Conservation (phyloP, 2,329 filamentous ascomycete species). For the Fusarium veterinarium region DNA sequence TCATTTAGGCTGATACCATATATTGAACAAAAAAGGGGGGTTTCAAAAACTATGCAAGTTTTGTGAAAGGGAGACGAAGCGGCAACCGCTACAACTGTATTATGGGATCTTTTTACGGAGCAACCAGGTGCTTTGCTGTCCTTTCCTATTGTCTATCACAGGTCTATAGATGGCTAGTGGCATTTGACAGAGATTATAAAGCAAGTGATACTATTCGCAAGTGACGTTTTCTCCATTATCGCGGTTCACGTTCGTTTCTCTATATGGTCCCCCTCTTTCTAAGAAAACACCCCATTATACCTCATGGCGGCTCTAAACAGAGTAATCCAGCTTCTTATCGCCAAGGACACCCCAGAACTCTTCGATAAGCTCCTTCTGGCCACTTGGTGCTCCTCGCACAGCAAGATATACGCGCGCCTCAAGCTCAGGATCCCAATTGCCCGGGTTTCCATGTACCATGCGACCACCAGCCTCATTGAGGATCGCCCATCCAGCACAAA, state of each 20-base stretch:
- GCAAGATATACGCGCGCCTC: conserved; percentile 72
- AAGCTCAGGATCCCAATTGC: conserved; percentile 72
- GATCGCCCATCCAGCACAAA: conserved; percentile 84
- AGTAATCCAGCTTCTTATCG: conserved; percentile 63
- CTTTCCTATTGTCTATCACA: conserved; percentile 27
- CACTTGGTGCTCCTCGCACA: conserved; percentile 68
- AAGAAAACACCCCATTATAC: neutral
- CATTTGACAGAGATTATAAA: conserved; percentile 30
- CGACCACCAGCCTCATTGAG: conserved; percentile 78
- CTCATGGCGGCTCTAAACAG: conserved; percentile 32
- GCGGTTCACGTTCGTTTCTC: conserved; percentile 4
- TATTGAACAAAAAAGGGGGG: conserved; percentile 26
- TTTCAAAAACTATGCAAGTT: neutral
- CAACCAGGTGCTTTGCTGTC: conserved; percentile 33
- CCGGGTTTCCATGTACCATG: conserved; percentile 79
- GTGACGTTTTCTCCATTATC: neutral
- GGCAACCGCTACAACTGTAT: conserved; percentile 38
- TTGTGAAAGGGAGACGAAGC: conserved; percentile 1
- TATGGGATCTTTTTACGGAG: conserved; percentile 38
- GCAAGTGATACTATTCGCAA: conserved; percentile 9
- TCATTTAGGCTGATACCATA: conserved; percentile 38
- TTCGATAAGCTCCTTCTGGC: conserved; percentile 71
- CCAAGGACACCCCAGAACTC: conserved; percentile 73
- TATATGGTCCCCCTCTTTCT: neutral
- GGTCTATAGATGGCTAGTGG: conserved; percentile 26